Conservation (phyloP, 2,329 filamentous ascomycete species). For the Nemania diffusa region DNA sequence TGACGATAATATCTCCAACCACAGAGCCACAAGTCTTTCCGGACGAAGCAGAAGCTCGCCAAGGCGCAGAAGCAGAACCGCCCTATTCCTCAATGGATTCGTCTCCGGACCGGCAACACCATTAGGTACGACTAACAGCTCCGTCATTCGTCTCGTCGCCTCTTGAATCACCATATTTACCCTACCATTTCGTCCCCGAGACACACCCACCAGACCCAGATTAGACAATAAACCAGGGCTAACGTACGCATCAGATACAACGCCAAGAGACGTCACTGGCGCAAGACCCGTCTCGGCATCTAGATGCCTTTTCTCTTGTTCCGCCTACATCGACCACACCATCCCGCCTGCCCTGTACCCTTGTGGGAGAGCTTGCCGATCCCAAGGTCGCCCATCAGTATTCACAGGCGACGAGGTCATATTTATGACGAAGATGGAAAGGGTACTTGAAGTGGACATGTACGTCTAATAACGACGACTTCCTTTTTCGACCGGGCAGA, state of each 20-base stretch:
- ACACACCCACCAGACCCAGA: neutral
- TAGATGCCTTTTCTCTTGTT: slow-evolving; percentile 71
- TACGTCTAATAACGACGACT: slow-evolving; percentile 19
- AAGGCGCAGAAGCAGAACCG: slow-evolving; percentile 99
- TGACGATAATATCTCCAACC: slow-evolving; percentile 35
- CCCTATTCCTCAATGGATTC: slow-evolving; percentile 99
- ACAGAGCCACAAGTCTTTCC: slow-evolving; percentile 99
- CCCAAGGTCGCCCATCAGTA: slow-evolving; percentile 34
- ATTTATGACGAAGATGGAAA: slow-evolving; percentile 21
- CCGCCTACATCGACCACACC: slow-evolving; percentile 43
- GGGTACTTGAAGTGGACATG: slow-evolving; percentile 13
- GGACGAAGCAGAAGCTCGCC: slow-evolving; percentile 99
- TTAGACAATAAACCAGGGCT: neutral
- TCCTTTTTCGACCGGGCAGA: slow-evolving; percentile 20
- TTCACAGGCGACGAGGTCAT: slow-evolving; percentile 28
- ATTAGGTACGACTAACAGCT: slow-evolving; percentile 80
- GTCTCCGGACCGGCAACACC: slow-evolving; percentile 97
- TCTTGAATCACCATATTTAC: slow-evolving; percentile 1
- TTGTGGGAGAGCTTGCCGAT: slow-evolving; percentile 33
- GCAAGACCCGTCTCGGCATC: slow-evolving; percentile 99
- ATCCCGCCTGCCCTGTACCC: slow-evolving; percentile 25
- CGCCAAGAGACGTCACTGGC: slow-evolving; percentile 99
- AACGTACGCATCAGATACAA: slow-evolving; percentile 80
- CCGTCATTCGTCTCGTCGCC: slow-evolving; percentile 16
- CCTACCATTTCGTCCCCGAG: neutral